These are phyloP conservation scores for Edaphochlamys debaryana DNA, from an alignment of 139 green algal species.

Conservation along the genomic window DNA sequence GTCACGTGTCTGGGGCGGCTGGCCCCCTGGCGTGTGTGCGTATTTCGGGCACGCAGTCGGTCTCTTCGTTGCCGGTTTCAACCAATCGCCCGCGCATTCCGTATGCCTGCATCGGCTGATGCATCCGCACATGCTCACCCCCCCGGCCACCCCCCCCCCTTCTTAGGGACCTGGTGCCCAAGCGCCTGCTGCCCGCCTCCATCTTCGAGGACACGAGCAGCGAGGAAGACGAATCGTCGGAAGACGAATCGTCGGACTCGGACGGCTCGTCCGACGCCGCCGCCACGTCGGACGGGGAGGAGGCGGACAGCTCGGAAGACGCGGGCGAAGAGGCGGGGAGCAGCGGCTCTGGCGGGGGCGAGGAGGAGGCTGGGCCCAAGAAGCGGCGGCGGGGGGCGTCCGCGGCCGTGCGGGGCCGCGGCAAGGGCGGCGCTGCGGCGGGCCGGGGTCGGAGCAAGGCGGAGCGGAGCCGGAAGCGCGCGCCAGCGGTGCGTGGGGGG, in stretches of 20 bases:
- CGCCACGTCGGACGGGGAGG: slow-evolving; percentile 18
- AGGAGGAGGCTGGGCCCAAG: background rate
- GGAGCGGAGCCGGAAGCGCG: no score
- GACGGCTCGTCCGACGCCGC: no score
- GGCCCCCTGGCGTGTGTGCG: no score
- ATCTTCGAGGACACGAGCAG: slow-evolving; percentile 36
- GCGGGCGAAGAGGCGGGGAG: background rate
- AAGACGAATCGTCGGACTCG: no score
- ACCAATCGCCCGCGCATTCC: no score
- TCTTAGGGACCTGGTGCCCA: slow-evolving; percentile 46
- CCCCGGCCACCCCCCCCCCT: no score
- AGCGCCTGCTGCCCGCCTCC: slow-evolving; percentile 21
- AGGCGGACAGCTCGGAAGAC: slow-evolving; percentile 4
- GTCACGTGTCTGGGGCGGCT: no score
- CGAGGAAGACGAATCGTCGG: slow-evolving; percentile 11
- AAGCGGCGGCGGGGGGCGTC: background rate
- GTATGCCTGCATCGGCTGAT: no score
- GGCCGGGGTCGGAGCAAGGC: background rate
- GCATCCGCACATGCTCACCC: no score
- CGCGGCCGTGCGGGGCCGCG: background rate
- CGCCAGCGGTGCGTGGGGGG: no score
- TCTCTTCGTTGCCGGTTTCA: no score
- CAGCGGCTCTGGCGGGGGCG: background rate
- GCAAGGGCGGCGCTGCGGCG: background rate
- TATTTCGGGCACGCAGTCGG: no score